Evolutionary conservation across 257 asterid species (phyloP), one percentile per base, ranked within the genome.

Genomic region (Capsicum chinense): DNA sequence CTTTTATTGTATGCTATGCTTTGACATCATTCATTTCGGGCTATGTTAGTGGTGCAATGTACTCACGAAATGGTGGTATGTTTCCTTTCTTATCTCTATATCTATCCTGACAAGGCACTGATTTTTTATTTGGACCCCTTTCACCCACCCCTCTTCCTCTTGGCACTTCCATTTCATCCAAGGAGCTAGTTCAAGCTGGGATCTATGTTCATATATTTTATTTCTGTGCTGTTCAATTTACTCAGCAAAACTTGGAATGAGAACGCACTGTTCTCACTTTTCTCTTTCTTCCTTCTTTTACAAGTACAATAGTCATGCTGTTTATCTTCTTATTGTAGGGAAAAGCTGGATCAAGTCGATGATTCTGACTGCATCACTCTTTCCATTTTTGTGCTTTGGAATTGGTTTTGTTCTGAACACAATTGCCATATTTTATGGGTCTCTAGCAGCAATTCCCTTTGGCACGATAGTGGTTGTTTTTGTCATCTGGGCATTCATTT

Each of bases 381-480:
- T 92, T 83, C 95, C 95, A 21, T 91, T 92, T 86, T 79, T 91
- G 87, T 92, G 95, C 90, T 92, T 92, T 66, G 93, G 92, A 83
- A 92, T 92, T 44, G 95, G 93, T 59, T 89, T 92, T 37, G 58
- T 85, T n/a, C 89, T 92, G 85, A 92, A 92, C 91, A 92, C 94
- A 57, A 83, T 92, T 71, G 95, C 95, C 19, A 90, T 92, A 87
- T 92, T 88, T 73, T 91, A 92, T 81, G 93, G 95, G 84, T 92
- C 95, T 56, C 87, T 92, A 74, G 95, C 95, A 12, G 95, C 94
- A 83, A 91, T 92, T 83, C 95, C 95, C 56, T 92, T 92, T 52
- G 95, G 95, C 73, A 92, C 92, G 44, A 90, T 92, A 90, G 92
- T 92, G 54, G 90, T 92, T 37, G 92, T 92, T 85, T 89, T 92